phyloP scores from a whole-genome alignment of 2,329 filamentous ascomycete species.

The Hirsutella thompsonii region DNA sequence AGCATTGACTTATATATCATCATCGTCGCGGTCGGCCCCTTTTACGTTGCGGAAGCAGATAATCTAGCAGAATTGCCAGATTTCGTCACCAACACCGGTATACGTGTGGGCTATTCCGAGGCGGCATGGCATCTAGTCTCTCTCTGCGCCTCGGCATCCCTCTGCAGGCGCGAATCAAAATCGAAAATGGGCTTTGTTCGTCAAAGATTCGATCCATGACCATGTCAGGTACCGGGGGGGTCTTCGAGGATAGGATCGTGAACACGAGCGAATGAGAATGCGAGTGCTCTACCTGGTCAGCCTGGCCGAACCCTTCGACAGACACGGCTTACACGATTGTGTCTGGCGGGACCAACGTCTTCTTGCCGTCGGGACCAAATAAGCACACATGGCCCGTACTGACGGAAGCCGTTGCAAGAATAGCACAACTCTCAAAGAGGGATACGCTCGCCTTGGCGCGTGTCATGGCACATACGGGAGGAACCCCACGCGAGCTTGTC shows the following conservation, averaged over 20 bases:
- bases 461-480: neutral
- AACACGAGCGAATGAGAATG: conserved; percentile 1
- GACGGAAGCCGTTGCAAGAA: neutral
- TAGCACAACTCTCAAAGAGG: neutral
- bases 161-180: neutral
- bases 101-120: too few relatives aligned
- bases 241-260: neutral
- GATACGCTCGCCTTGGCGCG: neutral
- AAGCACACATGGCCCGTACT: neutral
- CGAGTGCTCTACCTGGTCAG: neutral
- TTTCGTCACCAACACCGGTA: too few relatives aligned
- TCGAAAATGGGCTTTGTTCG: neutral
- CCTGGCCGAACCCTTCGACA: neutral
- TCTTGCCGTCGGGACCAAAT: neutral
- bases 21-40: neutral
- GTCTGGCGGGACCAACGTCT: neutral
- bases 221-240: neutral
- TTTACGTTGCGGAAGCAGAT: neutral
- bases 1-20: conserved; percentile 3
- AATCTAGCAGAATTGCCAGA: neutral
- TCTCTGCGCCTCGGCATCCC: neutral
- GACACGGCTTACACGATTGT: conserved; percentile 2
- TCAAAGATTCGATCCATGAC: neutral
- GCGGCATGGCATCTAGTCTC: neutral
- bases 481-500: neutral